phyloP scores from a whole-genome alignment of 1,139 yeast species.

The Taphrina wiesneri region DNA sequence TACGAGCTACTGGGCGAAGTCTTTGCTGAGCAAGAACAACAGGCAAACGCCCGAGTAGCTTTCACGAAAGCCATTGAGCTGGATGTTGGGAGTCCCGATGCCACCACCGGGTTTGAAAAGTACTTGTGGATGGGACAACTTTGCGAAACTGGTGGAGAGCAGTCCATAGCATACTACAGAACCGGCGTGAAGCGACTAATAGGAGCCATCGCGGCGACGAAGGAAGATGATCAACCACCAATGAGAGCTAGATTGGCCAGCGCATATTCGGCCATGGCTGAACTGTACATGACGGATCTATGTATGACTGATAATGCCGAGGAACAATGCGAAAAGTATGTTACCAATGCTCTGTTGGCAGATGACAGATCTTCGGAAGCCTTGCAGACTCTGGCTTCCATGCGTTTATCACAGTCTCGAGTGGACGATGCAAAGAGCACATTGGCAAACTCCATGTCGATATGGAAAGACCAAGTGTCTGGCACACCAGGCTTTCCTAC shows the following conservation, averaged over 20 bases:
- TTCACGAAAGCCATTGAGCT: conserved; percentile 48
- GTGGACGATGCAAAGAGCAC: conserved; percentile 72
- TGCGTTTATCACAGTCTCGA: conserved; percentile 83
- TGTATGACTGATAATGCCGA: conserved; percentile 95
- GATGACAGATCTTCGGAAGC: conserved; percentile 72
- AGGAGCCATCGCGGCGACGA: conserved; percentile 45
- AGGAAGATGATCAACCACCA: conserved; percentile 43
- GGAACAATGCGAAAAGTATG: conserved; percentile 68
- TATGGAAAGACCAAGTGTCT: conserved; percentile 16
- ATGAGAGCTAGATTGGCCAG: conserved; percentile 61
- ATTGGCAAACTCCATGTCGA: conserved; percentile 43
- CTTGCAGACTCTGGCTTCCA: conserved; percentile 78
- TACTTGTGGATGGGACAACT: conserved; percentile 89
- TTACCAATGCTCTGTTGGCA: conserved; percentile 63
- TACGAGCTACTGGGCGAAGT: conserved; percentile 33
- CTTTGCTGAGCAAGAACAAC: conserved; percentile 31
- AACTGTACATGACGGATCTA: conserved; percentile 98
- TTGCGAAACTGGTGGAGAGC: conserved; percentile 63
- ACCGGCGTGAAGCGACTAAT: conserved; percentile 60
- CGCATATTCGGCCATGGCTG: conserved; percentile 82
- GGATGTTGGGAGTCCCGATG: conserved; percentile 48
- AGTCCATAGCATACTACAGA: conserved; percentile 67
- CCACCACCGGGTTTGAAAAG: conserved; percentile 60
- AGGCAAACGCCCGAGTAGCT: conserved; percentile 26
- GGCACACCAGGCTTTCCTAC: conserved; percentile 29